Evolutionary conservation across 2,329 filamentous ascomycete species (phyloP).

Genomic region (Xylariaceae sp.): DNA sequence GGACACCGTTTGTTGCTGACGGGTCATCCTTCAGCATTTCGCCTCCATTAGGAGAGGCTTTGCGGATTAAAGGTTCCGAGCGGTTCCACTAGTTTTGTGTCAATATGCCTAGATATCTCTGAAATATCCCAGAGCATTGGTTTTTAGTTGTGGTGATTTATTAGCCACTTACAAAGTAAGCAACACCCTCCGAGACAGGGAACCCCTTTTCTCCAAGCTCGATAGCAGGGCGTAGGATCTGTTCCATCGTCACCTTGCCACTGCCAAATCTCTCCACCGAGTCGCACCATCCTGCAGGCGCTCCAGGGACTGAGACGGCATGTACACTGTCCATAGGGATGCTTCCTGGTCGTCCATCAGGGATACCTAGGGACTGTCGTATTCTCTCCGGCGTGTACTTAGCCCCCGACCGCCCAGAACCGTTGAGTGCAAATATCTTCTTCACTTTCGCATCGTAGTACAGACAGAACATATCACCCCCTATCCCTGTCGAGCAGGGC

Average conservation of each 20-base stretch:
- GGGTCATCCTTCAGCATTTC: slow-evolving; percentile 85
- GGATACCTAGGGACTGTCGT: slow-evolving; percentile 63
- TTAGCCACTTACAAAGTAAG: slow-evolving; percentile 55
- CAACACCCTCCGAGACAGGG: slow-evolving; percentile 77
- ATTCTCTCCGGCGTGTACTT: slow-evolving; percentile 67
- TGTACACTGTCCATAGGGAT: slow-evolving; percentile 77
- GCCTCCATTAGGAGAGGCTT: slow-evolving; percentile 76
- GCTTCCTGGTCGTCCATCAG: slow-evolving; percentile 46
- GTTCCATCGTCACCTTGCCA: slow-evolving; percentile 70
- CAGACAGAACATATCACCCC: slow-evolving; percentile 95
- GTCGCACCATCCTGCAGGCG: slow-evolving; percentile 91
- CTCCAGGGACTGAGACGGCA: slow-evolving; percentile 82
- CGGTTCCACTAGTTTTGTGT: slow-evolving; percentile 60
- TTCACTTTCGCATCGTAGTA: slow-evolving; percentile 82
- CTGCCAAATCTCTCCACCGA: slow-evolving; percentile 85
- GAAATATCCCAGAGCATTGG: neutral
- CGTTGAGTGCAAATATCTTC: slow-evolving; percentile 83
- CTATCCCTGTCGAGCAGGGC: slow-evolving; percentile 88
- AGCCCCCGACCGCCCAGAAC: slow-evolving; percentile 77
- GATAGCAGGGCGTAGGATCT: slow-evolving; percentile 80
- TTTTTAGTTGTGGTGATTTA: neutral
- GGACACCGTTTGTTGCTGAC: slow-evolving; percentile 61
- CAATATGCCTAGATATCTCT: too few relatives aligned
- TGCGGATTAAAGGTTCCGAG: slow-evolving; percentile 59
- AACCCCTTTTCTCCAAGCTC: slow-evolving; percentile 84